phyloP scores from a whole-genome alignment of 495 filamentous ascomycete species.

The Aspergillus sclerotioniger region DNA sequence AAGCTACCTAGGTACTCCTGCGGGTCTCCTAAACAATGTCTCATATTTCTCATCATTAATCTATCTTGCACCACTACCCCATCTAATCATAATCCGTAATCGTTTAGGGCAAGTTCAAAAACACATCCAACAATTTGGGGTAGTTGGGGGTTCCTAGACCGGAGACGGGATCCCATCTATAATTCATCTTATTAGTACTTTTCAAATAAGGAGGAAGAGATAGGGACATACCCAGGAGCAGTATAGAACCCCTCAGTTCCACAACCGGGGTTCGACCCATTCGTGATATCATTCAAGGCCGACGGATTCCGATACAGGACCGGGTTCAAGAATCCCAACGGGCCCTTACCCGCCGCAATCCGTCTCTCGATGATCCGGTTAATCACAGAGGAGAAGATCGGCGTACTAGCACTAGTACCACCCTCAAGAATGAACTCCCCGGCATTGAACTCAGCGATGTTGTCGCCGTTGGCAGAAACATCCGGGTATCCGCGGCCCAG shows the following conservation, averaged over 20 bases:
- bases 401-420: slow-evolving; percentile 37
- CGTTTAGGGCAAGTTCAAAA: slow-evolving; percentile 30
- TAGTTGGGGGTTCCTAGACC: slow-evolving; percentile 56
- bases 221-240: slow-evolving; percentile 34
- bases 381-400: slow-evolving; percentile 36
- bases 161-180: slow-evolving; percentile 52
- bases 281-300: slow-evolving; percentile 49
- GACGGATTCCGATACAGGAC: slow-evolving; percentile 47
- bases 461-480: slow-evolving; percentile 61
- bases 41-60: background rate
- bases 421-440: slow-evolving; percentile 22
- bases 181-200: too few species aligned
- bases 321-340: slow-evolving; percentile 54
- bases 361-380: slow-evolving; percentile 50
- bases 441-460: slow-evolving; percentile 47
- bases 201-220: background rate
- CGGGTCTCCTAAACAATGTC: background rate
- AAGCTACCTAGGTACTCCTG: background rate
- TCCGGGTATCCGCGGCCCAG: slow-evolving; percentile 65
- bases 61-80: background rate
- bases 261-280: slow-evolving; percentile 48
- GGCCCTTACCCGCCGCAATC: slow-evolving; percentile 40
- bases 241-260: slow-evolving; percentile 49
- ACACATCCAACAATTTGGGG: slow-evolving; percentile 44
- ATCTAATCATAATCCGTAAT: background rate